Conservation (phyloP, 768 basidiomycete genomes). For the Xerocomus potaroensis region DNA sequence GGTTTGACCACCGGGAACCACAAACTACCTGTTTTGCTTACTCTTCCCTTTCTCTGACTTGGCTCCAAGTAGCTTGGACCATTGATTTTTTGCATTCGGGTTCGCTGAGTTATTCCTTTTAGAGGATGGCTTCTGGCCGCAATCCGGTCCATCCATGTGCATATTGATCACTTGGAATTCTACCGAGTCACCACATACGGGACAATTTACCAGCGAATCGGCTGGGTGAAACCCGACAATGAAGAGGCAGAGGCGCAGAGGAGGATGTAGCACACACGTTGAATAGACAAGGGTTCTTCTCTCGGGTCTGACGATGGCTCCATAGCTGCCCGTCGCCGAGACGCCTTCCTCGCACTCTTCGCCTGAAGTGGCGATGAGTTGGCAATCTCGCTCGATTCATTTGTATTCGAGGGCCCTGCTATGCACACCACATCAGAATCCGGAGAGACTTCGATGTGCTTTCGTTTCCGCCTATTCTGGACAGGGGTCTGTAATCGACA, state of each 20-base stretch:
- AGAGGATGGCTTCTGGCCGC: slow-evolving; percentile 24
- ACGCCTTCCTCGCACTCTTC: slow-evolving; percentile 19
- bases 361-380: slow-evolving; percentile 21
- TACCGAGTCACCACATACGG: slow-evolving; percentile 51
- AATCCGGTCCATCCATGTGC: slow-evolving; percentile 62
- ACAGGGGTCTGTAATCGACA: slow-evolving; percentile 12
- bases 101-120: slow-evolving; percentile 21
- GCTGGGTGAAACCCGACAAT: slow-evolving; percentile 25
- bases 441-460: slow-evolving; percentile 22
- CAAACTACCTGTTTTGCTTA: slow-evolving; percentile 30
- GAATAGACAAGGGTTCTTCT: slow-evolving; percentile 19
- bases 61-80: slow-evolving; percentile 39
- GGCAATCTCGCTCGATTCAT: slow-evolving; percentile 20
- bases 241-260: background rate
- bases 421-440: slow-evolving; percentile 28
- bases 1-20: background rate
- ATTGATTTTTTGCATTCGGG: slow-evolving; percentile 30
- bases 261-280: slow-evolving; percentile 14
- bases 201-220: slow-evolving; percentile 47
- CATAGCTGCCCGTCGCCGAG: slow-evolving; percentile 7
- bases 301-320: slow-evolving; percentile 31
- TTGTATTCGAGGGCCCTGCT: slow-evolving; percentile 28
- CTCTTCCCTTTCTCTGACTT: slow-evolving; percentile 39
- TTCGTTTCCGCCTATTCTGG: slow-evolving; percentile 35
- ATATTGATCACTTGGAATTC: slow-evolving; percentile 48